These are phyloP conservation scores for Globisporangium cylindrosporum DNA, from an alignment of 352 stramenopile species.

Conservation along the genomic window DNA sequence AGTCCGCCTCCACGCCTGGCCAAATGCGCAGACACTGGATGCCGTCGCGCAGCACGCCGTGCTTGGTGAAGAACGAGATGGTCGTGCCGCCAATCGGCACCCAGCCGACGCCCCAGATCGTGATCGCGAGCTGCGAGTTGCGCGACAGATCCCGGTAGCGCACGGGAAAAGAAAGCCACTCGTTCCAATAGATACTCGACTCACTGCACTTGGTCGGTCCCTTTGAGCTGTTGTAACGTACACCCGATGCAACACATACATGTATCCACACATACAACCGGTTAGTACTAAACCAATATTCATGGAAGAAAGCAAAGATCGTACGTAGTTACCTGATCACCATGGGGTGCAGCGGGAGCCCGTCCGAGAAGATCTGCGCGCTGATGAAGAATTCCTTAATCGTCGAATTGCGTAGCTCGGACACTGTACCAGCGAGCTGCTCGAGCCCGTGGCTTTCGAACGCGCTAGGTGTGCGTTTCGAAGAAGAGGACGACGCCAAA, in stretches of 20 bases:
- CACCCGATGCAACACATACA: background rate
- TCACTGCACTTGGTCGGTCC: conserved; percentile 83
- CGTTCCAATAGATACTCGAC: conserved; percentile 86
- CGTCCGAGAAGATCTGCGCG: conserved; percentile 86
- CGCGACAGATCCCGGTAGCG: conserved; percentile 85
- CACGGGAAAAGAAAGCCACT: conserved; percentile 86
- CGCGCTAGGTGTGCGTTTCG: conserved; percentile 19
- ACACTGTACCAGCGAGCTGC: conserved; percentile 56
- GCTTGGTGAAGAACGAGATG: conserved; percentile 85
- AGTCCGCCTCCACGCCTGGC: conserved; percentile 66
- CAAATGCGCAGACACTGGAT: conserved; percentile 87
- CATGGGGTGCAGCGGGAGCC: conserved; percentile 78
- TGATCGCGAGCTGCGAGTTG: conserved; percentile 81
- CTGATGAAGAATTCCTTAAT: conserved; percentile 88
- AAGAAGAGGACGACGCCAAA: background rate
- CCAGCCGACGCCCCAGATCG: conserved; percentile 82
- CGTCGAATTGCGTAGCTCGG: conserved; percentile 75
- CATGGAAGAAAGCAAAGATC: conserved; percentile 6
- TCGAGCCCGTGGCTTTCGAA: conserved; percentile 42
- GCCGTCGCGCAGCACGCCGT: conserved; percentile 82
- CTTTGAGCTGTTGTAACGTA: conserved; percentile 47
- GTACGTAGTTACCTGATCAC: conserved; percentile 46
- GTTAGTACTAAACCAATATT: background rate
- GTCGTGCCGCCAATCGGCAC: conserved; percentile 81
- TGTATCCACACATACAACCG: background rate